A percentile compares a stretch with the other conserved stretches of the same genome.
Conservation (phyloP, 331 rosid species). For the Spiraea crenata region DNA sequence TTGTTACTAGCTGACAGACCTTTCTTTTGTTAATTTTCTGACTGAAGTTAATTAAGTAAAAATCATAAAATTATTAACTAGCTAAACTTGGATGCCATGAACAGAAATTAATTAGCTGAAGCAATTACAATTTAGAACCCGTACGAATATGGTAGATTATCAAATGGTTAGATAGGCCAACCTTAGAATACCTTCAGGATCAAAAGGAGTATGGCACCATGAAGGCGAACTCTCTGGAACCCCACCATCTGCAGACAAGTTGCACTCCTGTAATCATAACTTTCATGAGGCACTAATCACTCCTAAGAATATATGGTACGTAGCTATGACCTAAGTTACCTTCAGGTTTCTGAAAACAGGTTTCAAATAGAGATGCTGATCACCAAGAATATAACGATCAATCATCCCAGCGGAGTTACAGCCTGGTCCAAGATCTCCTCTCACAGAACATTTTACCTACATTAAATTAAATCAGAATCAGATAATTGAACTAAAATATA, state of each 20-base stretch:
- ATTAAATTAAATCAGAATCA: conserved; percentile 32
- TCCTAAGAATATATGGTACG: conserved; percentile 19
- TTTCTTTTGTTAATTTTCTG: background rate
- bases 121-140: conserved; percentile 4
- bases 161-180: conserved; percentile 32
- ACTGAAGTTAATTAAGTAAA: background rate
- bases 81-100: background rate
- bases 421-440: conserved; percentile 90
- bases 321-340: conserved; percentile 41
- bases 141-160: conserved; percentile 8
- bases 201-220: conserved; percentile 92
- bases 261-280: conserved; percentile 69
- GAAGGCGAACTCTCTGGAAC: conserved; percentile 70
- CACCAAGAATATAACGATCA: conserved; percentile 77
- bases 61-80: background rate
- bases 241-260: conserved; percentile 44
- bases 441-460: conserved; percentile 81
- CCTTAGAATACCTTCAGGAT: conserved; percentile 97
- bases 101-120: background rate
- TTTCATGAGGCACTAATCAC: conserved; percentile 26
- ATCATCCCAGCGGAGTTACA: conserved; percentile 94
- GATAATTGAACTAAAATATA: conserved; percentile 1
- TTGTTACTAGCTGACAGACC: background rate
- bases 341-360: conserved; percentile 82
- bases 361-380: conserved; percentile 67